Base-by-base conservation (phyloP, 1,139 yeast genomes). In the Hyphopichia khmerensis region DNA sequence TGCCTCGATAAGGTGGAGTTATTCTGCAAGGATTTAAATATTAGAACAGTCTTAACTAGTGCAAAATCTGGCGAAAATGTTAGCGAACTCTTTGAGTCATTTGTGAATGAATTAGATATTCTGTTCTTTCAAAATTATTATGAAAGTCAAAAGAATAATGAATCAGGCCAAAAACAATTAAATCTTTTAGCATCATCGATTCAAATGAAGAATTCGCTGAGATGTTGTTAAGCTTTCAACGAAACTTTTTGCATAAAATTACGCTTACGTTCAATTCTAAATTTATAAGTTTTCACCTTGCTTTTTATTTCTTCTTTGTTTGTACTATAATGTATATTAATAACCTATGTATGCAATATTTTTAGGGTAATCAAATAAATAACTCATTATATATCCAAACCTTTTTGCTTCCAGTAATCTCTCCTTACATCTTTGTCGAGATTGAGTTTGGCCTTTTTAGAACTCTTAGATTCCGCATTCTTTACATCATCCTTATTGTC, bases 11-110 rank as follows among this genome's bases (percentile, higher is more conserved):
- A 45, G 43, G 30, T 47, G 51, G 9, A 42, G 35, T 14, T 46
- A 37, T 41, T 57, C 51, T 45, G 46, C 50, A 34, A 49, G 26
- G 49, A 44, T 3, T 45, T 51, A 13, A 42, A 49, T 4, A 40
- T 62, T 2, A 38, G 49, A 30, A 51, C 65, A 16, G 64, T 64
- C 45, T 43, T 54, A 29, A 75, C 82, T 3, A 76, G 82, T 56
- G 75, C 83, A 13, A 77, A 73, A 50, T 53, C 64, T 2, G 79
- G 80, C 23, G 53, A 57, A 1, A 82, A 81, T 0, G 59, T 79
- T 3, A 36, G 39, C 1, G 72, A 66, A 23, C 47, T 79, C 27
- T 79, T 79, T 51, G 67, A 70, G 40, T 55, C 58, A 23, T 63
- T 79, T 2, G 61, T 75, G 2, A 67, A 66, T 13, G 64, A 55